Conservation (phyloP, 2,329 filamentous ascomycete genomes). For the Aspergillus fumigatiaffinis region DNA sequence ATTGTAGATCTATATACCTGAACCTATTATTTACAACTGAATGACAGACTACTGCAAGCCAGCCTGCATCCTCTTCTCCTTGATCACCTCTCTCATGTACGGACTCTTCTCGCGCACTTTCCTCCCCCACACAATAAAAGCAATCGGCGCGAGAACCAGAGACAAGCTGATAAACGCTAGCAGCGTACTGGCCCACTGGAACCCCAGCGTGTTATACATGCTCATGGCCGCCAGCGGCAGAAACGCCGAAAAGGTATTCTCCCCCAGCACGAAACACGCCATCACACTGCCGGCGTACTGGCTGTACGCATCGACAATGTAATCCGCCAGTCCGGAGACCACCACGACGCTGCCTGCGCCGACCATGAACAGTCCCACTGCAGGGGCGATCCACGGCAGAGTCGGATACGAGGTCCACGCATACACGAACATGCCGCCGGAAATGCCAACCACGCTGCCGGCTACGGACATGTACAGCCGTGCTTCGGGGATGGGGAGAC, state of each 20-base stretch:
- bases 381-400: slow-evolving; percentile 35
- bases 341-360: slow-evolving; percentile 42
- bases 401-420: slow-evolving; percentile 32
- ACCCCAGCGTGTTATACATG: slow-evolving; percentile 35
- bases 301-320: slow-evolving; percentile 48
- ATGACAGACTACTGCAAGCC: background rate
- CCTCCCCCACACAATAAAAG: slow-evolving; percentile 36
- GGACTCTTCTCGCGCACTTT: slow-evolving; percentile 24
- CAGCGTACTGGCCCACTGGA: slow-evolving; percentile 39
- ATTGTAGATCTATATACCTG: too few relatives aligned
- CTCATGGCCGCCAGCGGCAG: slow-evolving; percentile 39
- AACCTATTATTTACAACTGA: background rate
- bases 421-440: slow-evolving; percentile 35
- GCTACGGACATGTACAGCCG: slow-evolving; percentile 41
- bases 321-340: slow-evolving; percentile 47
- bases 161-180: slow-evolving; percentile 37
- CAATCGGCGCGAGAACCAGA: slow-evolving; percentile 31
- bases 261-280: slow-evolving; percentile 42
- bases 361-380: slow-evolving; percentile 33
- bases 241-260: slow-evolving; percentile 43
- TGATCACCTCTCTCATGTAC: slow-evolving; percentile 17
- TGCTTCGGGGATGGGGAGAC: slow-evolving; percentile 41
- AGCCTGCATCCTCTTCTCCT: background rate
- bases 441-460: slow-evolving; percentile 30
- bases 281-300: slow-evolving; percentile 47